Percentiles rank a stretch among this genome's conserved stretches.
Evolutionary conservation across 2,329 filamentous ascomycete species (phyloP).

Genomic region (Colletotrichum scovillei): DNA sequence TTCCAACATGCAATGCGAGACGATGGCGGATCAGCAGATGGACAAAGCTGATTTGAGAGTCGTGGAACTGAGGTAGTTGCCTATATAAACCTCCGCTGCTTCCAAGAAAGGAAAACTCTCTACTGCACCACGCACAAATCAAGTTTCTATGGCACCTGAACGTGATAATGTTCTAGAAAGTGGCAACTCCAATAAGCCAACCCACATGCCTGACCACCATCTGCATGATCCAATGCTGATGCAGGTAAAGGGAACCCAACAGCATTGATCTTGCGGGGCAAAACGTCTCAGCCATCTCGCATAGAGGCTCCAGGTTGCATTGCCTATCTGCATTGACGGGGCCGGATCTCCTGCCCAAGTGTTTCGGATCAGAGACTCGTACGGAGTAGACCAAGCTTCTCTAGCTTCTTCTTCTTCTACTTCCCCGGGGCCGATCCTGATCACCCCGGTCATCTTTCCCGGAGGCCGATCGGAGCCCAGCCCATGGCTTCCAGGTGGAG

Average conservation of each 20-base stretch:
- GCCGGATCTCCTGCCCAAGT: not conserved
- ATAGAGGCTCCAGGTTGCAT: not conserved
- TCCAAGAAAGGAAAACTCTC: not conserved
- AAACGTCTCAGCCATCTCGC: not conserved
- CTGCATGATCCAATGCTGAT: not conserved
- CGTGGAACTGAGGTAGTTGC: not conserved
- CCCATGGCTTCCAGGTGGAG: not conserved
- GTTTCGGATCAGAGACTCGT: not conserved
- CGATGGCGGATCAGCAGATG: not conserved
- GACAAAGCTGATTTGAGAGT: not conserved
- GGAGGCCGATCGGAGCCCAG: not conserved
- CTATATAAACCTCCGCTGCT: not conserved
- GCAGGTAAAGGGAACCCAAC: not conserved
- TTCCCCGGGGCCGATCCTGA: not conserved
- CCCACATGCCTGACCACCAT: too few species aligned
- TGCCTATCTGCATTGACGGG: not conserved
- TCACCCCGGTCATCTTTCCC: not conserved
- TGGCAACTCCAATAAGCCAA: not conserved
- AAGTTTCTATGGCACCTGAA: not conserved
- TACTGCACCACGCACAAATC: not conserved
- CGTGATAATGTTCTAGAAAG: not conserved
- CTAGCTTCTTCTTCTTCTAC: not conserved
- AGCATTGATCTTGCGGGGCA: not conserved
- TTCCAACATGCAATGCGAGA: not conserved
- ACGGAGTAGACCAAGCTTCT: not conserved